Percentiles rank a stretch among this genome's conserved stretches.
These are phyloP conservation scores for Cryptosporidium baileyi DNA, from an alignment of 169 alveolate genomes.

Conservation along the genomic window DNA sequence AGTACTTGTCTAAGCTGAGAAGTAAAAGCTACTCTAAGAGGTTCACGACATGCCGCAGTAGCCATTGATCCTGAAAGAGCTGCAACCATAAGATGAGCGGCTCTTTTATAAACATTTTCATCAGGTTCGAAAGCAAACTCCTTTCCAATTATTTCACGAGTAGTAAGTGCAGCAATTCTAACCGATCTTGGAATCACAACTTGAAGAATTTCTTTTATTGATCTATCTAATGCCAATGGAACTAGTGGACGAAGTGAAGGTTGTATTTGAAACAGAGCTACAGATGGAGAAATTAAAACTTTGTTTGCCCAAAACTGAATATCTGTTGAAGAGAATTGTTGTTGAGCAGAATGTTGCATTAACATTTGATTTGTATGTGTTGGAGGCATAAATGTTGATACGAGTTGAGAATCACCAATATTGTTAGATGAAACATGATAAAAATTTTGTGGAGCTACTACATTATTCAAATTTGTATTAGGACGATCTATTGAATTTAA, in stretches of 20 bases:
- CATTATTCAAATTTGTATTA: background rate
- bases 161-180: conserved; percentile 93
- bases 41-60: conserved; percentile 95
- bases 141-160: conserved; percentile 93
- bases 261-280: conserved; percentile 87
- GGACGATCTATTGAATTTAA: conserved; percentile 34
- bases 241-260: conserved; percentile 87
- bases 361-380: conserved; percentile 59
- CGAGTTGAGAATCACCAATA: conserved; percentile 25
- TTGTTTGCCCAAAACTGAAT: conserved; percentile 67
- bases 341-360: conserved; percentile 66
- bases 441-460: background rate
- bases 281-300: conserved; percentile 82
- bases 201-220: conserved; percentile 92
- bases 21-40: conserved; percentile 88
- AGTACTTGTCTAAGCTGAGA: conserved; percentile 88
- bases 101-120: conserved; percentile 87
- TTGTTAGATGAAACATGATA: too few species aligned
- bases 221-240: conserved; percentile 94
- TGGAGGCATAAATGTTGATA: conserved; percentile 63
- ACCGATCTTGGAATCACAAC: conserved; percentile 85
- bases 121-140: conserved; percentile 95
- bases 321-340: conserved; percentile 60
- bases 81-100: conserved; percentile 91
- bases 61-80: conserved; percentile 94